Evolutionary conservation across 2,329 filamentous ascomycete species (phyloP).

Genomic region (Penicillium decumbens): DNA sequence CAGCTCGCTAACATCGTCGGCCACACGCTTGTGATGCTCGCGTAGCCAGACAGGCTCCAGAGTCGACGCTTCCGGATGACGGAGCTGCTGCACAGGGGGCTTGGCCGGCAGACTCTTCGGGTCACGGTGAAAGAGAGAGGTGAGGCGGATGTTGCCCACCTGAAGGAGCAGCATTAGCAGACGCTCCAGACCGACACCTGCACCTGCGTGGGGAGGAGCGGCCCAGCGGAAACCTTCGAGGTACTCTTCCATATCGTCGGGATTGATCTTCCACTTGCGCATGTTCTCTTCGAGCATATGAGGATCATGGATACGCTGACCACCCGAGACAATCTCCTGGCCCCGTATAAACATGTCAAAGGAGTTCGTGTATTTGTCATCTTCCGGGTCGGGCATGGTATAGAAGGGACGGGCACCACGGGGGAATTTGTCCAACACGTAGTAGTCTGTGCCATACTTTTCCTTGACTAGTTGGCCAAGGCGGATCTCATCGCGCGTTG

Average conservation of each 20-base stretch:
- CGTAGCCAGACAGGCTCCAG: conserved; percentile 61
- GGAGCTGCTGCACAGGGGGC: conserved; percentile 59
- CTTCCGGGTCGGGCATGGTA: conserved; percentile 73
- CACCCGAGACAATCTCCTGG: conserved; percentile 87
- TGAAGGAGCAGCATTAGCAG: conserved; percentile 81
- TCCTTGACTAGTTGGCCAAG: conserved; percentile 80
- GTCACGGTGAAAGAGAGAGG: conserved; percentile 81
- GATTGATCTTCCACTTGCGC: conserved; percentile 68
- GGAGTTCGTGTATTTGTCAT: conserved; percentile 74
- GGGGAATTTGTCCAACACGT: conserved; percentile 91
- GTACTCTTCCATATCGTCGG: conserved; percentile 84
- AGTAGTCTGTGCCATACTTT: conserved; percentile 85
- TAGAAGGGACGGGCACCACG: conserved; percentile 82
- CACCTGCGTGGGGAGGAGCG: conserved; percentile 82
- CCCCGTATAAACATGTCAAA: conserved; percentile 94
- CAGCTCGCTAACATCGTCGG: conserved; percentile 50
- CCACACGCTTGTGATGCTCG: conserved; percentile 38
- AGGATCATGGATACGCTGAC: conserved; percentile 85
- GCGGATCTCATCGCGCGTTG: conserved; percentile 79
- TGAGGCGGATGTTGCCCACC: conserved; percentile 83
- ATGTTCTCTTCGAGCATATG: conserved; percentile 71
- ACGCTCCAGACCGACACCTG: conserved; percentile 84
- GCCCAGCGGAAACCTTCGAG: conserved; percentile 83
- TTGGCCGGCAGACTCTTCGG: conserved; percentile 77
- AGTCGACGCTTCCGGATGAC: conserved; percentile 84